These are phyloP conservation scores for Paracamarosporium sp. DNA, from an alignment of 2,329 filamentous ascomycete genomes.

Conservation along the genomic window DNA sequence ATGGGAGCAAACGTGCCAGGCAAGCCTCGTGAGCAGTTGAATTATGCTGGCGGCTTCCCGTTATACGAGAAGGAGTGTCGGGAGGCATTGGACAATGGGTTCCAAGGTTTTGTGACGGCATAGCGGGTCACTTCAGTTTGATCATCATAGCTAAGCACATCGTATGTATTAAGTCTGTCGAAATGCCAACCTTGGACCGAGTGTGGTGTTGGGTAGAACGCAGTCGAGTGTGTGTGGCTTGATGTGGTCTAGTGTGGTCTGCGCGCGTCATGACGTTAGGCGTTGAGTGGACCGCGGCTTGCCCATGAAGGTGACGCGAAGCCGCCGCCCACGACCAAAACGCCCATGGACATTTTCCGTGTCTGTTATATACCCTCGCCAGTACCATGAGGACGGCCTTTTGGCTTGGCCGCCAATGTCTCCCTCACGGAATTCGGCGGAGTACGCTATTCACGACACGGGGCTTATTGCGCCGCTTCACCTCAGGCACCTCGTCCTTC, in stretches of 20 bases:
- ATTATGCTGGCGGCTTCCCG: slow-evolving; percentile 51
- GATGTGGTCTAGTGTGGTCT: not conserved
- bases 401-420: slow-evolving; percentile 58
- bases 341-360: slow-evolving; percentile 34
- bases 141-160: too few species aligned
- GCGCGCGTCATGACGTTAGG: slow-evolving; percentile 14
- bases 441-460: slow-evolving; percentile 25
- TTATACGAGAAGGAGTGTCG: slow-evolving; percentile 50
- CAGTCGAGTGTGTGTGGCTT: not conserved
- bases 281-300: slow-evolving; percentile 11
- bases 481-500: slow-evolving; percentile 26
- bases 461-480: slow-evolving; percentile 31
- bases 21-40: slow-evolving; percentile 54
- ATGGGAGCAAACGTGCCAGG: slow-evolving; percentile 55
- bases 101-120: slow-evolving; percentile 43
- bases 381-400: slow-evolving; percentile 58
- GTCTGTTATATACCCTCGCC: slow-evolving; percentile 24
- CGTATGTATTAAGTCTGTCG: too few species aligned
- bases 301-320: slow-evolving; percentile 9
- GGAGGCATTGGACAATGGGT: slow-evolving; percentile 45
- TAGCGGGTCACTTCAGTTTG: slow-evolving; percentile 12
- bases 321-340: not conserved
- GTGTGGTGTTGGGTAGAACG: not conserved
- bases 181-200: not conserved
- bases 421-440: slow-evolving; percentile 48